phyloP scores from a whole-genome alignment of 257 asterid species.

The Marsdenia floribunda region DNA sequence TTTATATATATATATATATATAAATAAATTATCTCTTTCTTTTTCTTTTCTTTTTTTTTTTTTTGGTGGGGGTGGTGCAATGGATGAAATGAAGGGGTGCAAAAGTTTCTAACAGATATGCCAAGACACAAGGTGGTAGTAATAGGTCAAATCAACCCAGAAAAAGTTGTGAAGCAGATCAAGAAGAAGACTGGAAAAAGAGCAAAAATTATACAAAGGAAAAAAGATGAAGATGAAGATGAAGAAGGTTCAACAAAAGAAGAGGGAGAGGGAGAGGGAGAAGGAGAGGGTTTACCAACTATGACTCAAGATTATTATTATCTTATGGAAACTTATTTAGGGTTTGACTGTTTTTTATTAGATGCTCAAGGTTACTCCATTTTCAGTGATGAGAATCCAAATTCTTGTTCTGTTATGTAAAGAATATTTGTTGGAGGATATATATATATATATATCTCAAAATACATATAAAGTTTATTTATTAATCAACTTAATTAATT shows the following conservation, averaged over 20 bases:
- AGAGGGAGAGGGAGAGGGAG: slow-evolving; percentile 11
- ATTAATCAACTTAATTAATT: no score
- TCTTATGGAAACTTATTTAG: slow-evolving; percentile 21
- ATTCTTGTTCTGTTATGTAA: slow-evolving; percentile 71
- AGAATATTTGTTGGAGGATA: neutral
- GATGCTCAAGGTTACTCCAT: slow-evolving; percentile 36
- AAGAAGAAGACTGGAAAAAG: slow-evolving; percentile 64
- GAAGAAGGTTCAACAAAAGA: slow-evolving; percentile 1
- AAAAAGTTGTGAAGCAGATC: slow-evolving; percentile 56
- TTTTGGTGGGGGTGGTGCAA: no score
- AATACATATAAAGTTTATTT: neutral
- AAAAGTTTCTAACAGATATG: slow-evolving; percentile 61
- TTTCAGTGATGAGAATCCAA: slow-evolving; percentile 76
- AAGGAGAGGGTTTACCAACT: slow-evolving; percentile 6
- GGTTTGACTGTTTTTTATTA: slow-evolving; percentile 27
- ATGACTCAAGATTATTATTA: slow-evolving; percentile 19
- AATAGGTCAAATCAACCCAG: slow-evolving; percentile 47
- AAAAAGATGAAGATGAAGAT: slow-evolving; percentile 11
- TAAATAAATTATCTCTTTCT: no score
- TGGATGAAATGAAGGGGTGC: slow-evolving; percentile 47
- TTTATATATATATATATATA: no score
- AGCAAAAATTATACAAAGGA: slow-evolving; percentile 39
- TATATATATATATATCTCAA: no score
- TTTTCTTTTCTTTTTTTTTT: neutral
- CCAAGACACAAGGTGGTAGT: slow-evolving; percentile 46